Evolutionary conservation across 192 early-diverging fungal genomes (phyloP), one percentile per base, ranked within the genome.

Genomic region (Rhizophagus sp.): DNA sequence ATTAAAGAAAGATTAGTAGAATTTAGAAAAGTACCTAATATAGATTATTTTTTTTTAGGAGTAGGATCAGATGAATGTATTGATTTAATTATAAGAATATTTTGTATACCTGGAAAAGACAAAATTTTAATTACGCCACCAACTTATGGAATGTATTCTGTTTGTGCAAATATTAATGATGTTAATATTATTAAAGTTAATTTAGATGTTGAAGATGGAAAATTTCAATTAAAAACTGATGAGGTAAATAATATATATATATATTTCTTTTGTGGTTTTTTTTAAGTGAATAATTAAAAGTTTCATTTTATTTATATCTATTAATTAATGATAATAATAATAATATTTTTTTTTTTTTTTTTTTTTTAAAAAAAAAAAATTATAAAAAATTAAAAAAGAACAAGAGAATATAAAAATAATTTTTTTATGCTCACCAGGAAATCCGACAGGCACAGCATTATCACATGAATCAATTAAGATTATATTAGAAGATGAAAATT

Each of bases 71-170:
- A 99, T 85, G 98, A 99, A 84, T 89, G 94, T 69, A 96, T 99
- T 76, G 98, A 99, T 82, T 81, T 97, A 75, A 77, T 96, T 33
- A 91, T 98, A 67, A 88, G 97, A 62, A 92, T 98, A 64, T 94
- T 94, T 27, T 97, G 97, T 85, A 84, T 88, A 27, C 98, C 98
- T 5, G 97, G 91, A 49, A 91, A 88, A 74, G 98, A 99, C 81
- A 92, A 95, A 83, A 91, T 99, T 70, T 85, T 99, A 34, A 93
- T 99, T 78, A 96, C 94, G 6, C 97, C 97, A 79, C 98, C 98
- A 4, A 98, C 97, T 33, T 99, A 99, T 84, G 98, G 98, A 69
- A 99, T 99, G 98, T 99, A 99, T 88, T 88, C 89, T 25, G 96
- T 97, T 22, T 92, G 89, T 62, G 96, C 97, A 39, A 91, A 95